phyloP scores from a whole-genome alignment of 768 basidiomycete species.

The Mycena olivaceomarginata region DNA sequence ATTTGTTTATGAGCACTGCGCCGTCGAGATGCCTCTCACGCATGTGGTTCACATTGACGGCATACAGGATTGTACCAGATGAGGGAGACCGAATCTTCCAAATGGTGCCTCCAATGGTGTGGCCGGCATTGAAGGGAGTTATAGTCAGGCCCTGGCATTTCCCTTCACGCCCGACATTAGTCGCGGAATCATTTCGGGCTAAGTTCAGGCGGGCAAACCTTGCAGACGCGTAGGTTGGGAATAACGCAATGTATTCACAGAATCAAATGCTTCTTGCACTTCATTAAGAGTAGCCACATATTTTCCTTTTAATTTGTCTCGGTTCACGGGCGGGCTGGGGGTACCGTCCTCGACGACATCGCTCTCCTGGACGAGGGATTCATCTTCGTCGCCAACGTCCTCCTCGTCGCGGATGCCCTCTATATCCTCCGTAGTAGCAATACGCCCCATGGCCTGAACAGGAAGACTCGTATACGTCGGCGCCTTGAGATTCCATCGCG shows the following conservation, averaged over 20 bases:
- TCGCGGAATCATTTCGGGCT: conserved; percentile 13
- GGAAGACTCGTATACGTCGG: conserved; percentile 97
- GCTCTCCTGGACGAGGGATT: conserved; percentile 49
- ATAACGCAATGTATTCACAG: conserved; percentile 93
- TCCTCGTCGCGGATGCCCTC: conserved; percentile 88
- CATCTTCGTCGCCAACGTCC: conserved; percentile 71
- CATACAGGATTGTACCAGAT: conserved; percentile 96
- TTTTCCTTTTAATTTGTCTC: conserved; percentile 65
- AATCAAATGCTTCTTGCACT: conserved; percentile 95
- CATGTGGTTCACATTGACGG: conserved; percentile 97
- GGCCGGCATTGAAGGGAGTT: conserved; percentile 96
- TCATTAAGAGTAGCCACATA: conserved; percentile 88
- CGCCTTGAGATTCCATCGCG: conserved; percentile 91
- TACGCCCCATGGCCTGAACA: conserved; percentile 95
- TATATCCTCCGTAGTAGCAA: conserved; percentile 92
- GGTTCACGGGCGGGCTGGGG: conserved; percentile 50
- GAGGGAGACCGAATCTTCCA: conserved; percentile 99
- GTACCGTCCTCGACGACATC: conserved; percentile 53
- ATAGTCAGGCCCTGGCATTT: conserved; percentile 96
- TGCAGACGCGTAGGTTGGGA: conserved; percentile 97
- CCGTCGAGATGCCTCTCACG: conserved; percentile 96
- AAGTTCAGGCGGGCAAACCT: conserved; percentile 70
- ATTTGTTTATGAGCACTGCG: conserved; percentile 87
- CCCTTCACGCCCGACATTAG: conserved; percentile 64
- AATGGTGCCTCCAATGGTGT: conserved; percentile 96